Base-by-base conservation (phyloP, 2,329 filamentous ascomycete species). In the Xylaria sp. region DNA sequence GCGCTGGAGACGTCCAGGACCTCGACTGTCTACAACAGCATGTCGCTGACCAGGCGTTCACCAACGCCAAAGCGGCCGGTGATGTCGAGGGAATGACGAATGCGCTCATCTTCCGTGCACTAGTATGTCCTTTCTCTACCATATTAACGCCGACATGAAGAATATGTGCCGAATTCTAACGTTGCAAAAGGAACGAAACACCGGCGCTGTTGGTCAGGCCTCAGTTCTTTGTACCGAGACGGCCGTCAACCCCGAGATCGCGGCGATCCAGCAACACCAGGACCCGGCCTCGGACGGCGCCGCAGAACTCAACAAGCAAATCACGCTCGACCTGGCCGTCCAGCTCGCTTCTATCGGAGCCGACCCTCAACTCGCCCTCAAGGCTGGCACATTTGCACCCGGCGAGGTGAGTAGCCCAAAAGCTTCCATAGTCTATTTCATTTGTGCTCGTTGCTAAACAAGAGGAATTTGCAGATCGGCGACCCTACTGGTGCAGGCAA, bases 171-270 rank as follows among this genome's bases (percentile, higher is more conserved):
- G 65, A 58, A 72, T 48, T 53, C 28, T 18, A 46, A 23, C 50
- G 4, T 28, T 15, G 23, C n/a, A 50, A 59, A 74, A 76, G 74
- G 89, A 90, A 82, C 84, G 87, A 65, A 90, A 90, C 80, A 90
- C 87, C 30, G 85, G 80, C 58, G 73, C 75, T 12, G 87, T 90
- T 68, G 89, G 88, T 58, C 78, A 82, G 52, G 84, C 83, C n/a
- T 89, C 86, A 55, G 86, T 83, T 36, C 78, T 84, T 57, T 92
- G 89, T 81, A 83, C 80, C 79, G 76, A 87, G 74, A 81, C 79
- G 46, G 87, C 89, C 18, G 81, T 83, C 66, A 92, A 92, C 79
- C 84, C 89, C 2, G 89, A 91, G 80, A 90, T 92, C 73, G 85
- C 83, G 32, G 87, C 87, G 50, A 77, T 92, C 67, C 80, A 82